These are phyloP conservation scores for Umbelopsis sp. DNA, from an alignment of 192 early-diverging fungal genomes.

Conservation along the genomic window DNA sequence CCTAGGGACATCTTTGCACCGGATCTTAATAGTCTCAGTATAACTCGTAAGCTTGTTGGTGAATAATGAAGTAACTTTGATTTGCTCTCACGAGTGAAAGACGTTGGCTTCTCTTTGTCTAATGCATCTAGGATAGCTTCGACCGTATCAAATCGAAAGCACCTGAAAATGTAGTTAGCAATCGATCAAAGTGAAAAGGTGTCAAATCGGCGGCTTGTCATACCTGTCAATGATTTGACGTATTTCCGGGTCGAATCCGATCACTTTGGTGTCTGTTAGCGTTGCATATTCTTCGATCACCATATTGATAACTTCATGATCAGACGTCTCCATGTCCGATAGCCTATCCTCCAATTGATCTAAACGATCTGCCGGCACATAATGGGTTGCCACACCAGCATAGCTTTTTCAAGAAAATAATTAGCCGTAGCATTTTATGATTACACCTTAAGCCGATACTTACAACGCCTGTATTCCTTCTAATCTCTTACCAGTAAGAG, in stretches of 20 bases:
- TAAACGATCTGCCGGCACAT: slow-evolving; percentile 84
- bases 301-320: slow-evolving; percentile 83
- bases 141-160: slow-evolving; percentile 81
- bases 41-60: slow-evolving; percentile 86
- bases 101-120: slow-evolving; percentile 63
- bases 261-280: slow-evolving; percentile 44
- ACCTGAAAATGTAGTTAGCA: slow-evolving; percentile 42
- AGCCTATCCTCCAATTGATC: slow-evolving; percentile 79
- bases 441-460: too few relatives aligned
- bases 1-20: slow-evolving; percentile 70
- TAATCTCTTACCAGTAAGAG: slow-evolving; percentile 80
- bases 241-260: slow-evolving; percentile 43
- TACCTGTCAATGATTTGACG: slow-evolving; percentile 75
- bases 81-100: slow-evolving; percentile 73
- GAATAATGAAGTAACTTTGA: slow-evolving; percentile 67
- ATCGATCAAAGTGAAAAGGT: background rate
- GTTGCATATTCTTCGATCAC: slow-evolving; percentile 91
- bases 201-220: background rate
- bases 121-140: slow-evolving; percentile 86
- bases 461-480: slow-evolving; percentile 85
- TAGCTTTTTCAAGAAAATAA: slow-evolving; percentile 43
- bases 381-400: slow-evolving; percentile 95
- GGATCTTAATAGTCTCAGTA: slow-evolving; percentile 76
- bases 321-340: slow-evolving; percentile 78
- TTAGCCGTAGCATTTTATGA: too few relatives aligned